Conservation (phyloP, 192 early-diverging fungal species). For the Dispira parvispora region DNA sequence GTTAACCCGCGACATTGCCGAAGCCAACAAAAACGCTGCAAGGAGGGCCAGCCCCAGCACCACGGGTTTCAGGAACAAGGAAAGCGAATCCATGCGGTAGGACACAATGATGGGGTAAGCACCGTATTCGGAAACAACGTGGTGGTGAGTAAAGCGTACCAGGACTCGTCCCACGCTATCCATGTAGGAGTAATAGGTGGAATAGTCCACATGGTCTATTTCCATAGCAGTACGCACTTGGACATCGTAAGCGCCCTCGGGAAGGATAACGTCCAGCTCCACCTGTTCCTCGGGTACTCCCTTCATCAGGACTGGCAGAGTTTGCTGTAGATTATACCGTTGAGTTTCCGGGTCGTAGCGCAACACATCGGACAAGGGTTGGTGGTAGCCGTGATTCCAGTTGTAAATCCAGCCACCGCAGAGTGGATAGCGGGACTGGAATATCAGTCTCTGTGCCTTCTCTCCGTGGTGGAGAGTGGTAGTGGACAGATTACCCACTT, state of each 20-base stretch:
- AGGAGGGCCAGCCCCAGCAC: conserved; percentile 32
- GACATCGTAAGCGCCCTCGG: conserved; percentile 75
- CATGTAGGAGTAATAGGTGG: conserved; percentile 58
- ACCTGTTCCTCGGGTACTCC: conserved; percentile 47
- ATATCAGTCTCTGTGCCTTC: conserved; percentile 38
- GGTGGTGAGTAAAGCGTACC: conserved; percentile 47
- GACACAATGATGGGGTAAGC: conserved; percentile 30
- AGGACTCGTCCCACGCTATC: conserved; percentile 81
- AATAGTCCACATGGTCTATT: conserved; percentile 33
- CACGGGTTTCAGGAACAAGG: conserved; percentile 45
- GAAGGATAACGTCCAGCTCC: conserved; percentile 60
- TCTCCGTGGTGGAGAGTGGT: conserved; percentile 38
- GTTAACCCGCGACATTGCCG: conserved; percentile 33
- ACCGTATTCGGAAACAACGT: conserved; percentile 55
- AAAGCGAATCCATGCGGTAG: conserved; percentile 27
- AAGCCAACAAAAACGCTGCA: conserved; percentile 34
- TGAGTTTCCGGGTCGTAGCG: conserved; percentile 26
- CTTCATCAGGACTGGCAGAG: conserved; percentile 45
- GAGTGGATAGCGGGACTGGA: conserved; percentile 84
- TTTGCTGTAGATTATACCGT: conserved; percentile 45
- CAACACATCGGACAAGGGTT: conserved; percentile 47
- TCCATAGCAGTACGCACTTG: conserved; percentile 40
- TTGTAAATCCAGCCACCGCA: conserved; percentile 96
- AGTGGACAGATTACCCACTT: conserved; percentile 95
- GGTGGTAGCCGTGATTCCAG: conserved; percentile 86